phyloP scores from a whole-genome alignment of 1,284 basidiomycete species.

The Flammula alnicola region DNA sequence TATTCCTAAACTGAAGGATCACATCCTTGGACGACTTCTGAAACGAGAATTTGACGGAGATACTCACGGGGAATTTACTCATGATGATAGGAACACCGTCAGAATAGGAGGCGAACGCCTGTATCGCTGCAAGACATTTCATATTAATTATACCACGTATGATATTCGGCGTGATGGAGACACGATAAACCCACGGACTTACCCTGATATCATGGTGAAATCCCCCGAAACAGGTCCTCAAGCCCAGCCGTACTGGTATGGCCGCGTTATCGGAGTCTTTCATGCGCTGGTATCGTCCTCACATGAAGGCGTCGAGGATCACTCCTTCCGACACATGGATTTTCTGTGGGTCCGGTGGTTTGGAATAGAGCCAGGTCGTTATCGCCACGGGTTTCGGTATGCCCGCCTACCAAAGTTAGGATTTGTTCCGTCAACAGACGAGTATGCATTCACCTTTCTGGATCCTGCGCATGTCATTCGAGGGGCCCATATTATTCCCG shows the following conservation, averaged over 20 bases:
- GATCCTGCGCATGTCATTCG: slow-evolving; percentile 40
- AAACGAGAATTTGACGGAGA: slow-evolving; percentile 31
- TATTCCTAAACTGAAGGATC: slow-evolving; percentile 32
- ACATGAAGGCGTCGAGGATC: neutral
- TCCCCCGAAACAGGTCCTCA: slow-evolving; percentile 26
- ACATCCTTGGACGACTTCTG: slow-evolving; percentile 31
- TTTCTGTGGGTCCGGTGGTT: slow-evolving; percentile 45
- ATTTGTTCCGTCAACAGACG: slow-evolving; percentile 33
- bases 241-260: slow-evolving; percentile 26
- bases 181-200: slow-evolving; percentile 38
- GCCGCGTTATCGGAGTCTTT: slow-evolving; percentile 29
- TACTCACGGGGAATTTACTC: slow-evolving; percentile 27
- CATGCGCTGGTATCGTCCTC: slow-evolving; percentile 24
- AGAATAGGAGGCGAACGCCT: slow-evolving; percentile 31
- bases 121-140: slow-evolving; percentile 33
- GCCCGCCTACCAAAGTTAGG: slow-evolving; percentile 35
- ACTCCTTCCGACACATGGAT: slow-evolving; percentile 26
- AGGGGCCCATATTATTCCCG: slow-evolving; percentile 41
- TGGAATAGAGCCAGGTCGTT: slow-evolving; percentile 22
- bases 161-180: slow-evolving; percentile 43
- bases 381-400: slow-evolving; percentile 20
- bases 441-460: slow-evolving; percentile 45
- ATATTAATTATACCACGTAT: slow-evolving; percentile 51
- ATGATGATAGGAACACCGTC: slow-evolving; percentile 28
- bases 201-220: slow-evolving; percentile 39